Evolutionary conservation across 2,329 filamentous ascomycete genomes (phyloP).

Genomic region (Penicillium sp.): DNA sequence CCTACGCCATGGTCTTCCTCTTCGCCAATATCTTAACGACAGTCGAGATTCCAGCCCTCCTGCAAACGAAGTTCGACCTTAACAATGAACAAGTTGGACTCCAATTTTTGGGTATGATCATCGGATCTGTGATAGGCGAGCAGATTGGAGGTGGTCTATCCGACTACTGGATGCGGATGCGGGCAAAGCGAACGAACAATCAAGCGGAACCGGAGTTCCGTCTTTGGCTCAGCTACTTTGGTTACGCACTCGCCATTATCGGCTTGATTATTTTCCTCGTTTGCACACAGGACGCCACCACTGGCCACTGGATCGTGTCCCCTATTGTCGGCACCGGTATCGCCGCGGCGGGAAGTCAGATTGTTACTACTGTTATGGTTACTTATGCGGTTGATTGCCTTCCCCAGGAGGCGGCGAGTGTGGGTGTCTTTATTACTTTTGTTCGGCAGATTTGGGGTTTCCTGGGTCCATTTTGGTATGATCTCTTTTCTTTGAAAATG

Average conservation of each 20-base stretch:
- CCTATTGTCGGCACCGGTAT: constrained; percentile 59
- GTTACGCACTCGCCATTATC: constrained; percentile 52
- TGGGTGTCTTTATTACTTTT: constrained; percentile 63
- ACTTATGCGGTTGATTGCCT: constrained; percentile 63
- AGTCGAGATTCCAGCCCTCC: constrained; percentile 61
- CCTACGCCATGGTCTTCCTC: constrained; percentile 61
- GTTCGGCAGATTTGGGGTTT: constrained; percentile 48
- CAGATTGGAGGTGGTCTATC: constrained; percentile 59
- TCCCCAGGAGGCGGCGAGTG: constrained; percentile 53
- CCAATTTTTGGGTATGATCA: constrained; percentile 59
- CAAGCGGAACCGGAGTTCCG: constrained; percentile 55
- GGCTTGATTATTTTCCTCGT: constrained; percentile 61
- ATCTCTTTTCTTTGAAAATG: neutral
- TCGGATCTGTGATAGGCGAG: constrained; percentile 61
- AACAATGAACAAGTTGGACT: constrained; percentile 60
- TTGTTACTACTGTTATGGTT: constrained; percentile 63
- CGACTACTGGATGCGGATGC: constrained; percentile 58
- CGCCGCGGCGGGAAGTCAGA: constrained; percentile 58
- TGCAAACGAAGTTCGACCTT: constrained; percentile 57
- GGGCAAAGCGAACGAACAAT: constrained; percentile 29
- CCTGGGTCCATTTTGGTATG: constrained; percentile 40
- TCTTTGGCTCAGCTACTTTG: constrained; percentile 60
- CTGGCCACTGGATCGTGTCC: constrained; percentile 55
- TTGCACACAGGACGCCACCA: constrained; percentile 48
- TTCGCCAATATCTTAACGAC: constrained; percentile 56